These are phyloP conservation scores for Oligophagozyma castellii DNA, from an alignment of 1,139 yeast genomes.

Conservation along the genomic window DNA sequence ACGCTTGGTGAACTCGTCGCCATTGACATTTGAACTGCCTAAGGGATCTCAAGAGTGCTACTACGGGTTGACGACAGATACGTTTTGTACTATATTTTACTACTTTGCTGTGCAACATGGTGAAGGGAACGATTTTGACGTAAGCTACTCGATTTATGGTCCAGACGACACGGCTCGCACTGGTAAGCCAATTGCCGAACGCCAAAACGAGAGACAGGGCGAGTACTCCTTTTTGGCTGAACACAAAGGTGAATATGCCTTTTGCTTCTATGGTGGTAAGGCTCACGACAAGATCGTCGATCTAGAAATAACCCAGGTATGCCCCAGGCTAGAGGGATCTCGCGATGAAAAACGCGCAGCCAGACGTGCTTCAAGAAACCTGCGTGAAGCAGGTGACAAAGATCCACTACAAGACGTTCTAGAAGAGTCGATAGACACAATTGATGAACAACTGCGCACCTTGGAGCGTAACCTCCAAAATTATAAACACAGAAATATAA, in stretches of 20 bases:
- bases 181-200: constrained; percentile 38
- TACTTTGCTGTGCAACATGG: constrained; percentile 91
- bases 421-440: constrained; percentile 36
- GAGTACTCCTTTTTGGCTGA: constrained; percentile 69
- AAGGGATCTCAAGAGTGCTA: constrained; percentile 71
- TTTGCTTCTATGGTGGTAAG: constrained; percentile 82
- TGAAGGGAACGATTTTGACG: constrained; percentile 55
- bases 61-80: constrained; percentile 56
- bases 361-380: constrained; percentile 9
- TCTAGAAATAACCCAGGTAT: constrained; percentile 48
- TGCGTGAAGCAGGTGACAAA: constrained; percentile 6
- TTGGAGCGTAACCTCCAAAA: constrained; percentile 59
- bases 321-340: constrained; percentile 42
- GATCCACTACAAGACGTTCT: constrained; percentile 43
- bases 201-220: constrained; percentile 67
- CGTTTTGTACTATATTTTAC: constrained; percentile 55
- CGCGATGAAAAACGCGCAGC: constrained; percentile 52
- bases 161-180: constrained; percentile 48
- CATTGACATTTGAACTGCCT: constrained; percentile 65
- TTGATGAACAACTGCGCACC: constrained; percentile 55
- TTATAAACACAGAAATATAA: constrained; percentile 81
- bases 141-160: constrained; percentile 60
- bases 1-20: no score
- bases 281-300: constrained; percentile 83
- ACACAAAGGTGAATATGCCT: constrained; percentile 71